Percentiles rank a stretch among this genome's conserved stretches.
phyloP scores from a whole-genome alignment of 345 rosid genomes.

The Hibiscus tridactylites region DNA sequence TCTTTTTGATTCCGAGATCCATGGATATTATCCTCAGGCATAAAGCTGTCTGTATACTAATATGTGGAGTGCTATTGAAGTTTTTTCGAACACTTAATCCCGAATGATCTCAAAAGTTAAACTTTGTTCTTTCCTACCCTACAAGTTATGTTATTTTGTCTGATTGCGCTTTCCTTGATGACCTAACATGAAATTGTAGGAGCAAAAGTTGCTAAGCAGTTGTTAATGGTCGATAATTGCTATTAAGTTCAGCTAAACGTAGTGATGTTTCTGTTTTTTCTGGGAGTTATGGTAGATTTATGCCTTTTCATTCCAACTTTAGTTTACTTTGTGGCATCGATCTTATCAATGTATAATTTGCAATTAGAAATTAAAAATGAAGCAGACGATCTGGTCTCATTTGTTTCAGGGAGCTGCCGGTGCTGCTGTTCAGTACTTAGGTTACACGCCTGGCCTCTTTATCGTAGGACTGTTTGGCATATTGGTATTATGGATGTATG shows the following conservation, averaged over 20 bases:
- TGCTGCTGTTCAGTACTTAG: conserved; percentile 71
- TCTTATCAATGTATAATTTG: neutral
- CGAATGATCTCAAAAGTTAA: neutral
- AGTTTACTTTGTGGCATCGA: neutral
- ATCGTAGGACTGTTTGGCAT: conserved; percentile 82
- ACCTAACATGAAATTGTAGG: neutral
- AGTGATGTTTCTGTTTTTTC: neutral
- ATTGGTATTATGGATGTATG: conserved; percentile 91
- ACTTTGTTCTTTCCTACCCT: neutral
- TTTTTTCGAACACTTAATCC: neutral
- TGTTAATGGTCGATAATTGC: neutral
- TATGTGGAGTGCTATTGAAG: neutral
- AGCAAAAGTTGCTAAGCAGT: neutral
- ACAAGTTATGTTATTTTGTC: neutral
- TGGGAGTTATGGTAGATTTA: neutral
- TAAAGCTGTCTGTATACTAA: neutral
- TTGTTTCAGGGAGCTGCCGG: conserved; percentile 80
- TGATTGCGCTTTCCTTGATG: neutral
- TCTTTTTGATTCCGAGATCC: neutral
- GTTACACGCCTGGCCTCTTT: conserved; percentile 97
- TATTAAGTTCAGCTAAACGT: neutral
- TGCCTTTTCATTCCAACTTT: neutral
- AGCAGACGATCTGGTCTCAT: conserved; percentile 6
- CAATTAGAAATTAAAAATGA: neutral
- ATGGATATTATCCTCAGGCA: neutral